These are phyloP conservation scores for Podospora comata DNA, from an alignment of 495 filamentous ascomycete species.

Conservation along the genomic window DNA sequence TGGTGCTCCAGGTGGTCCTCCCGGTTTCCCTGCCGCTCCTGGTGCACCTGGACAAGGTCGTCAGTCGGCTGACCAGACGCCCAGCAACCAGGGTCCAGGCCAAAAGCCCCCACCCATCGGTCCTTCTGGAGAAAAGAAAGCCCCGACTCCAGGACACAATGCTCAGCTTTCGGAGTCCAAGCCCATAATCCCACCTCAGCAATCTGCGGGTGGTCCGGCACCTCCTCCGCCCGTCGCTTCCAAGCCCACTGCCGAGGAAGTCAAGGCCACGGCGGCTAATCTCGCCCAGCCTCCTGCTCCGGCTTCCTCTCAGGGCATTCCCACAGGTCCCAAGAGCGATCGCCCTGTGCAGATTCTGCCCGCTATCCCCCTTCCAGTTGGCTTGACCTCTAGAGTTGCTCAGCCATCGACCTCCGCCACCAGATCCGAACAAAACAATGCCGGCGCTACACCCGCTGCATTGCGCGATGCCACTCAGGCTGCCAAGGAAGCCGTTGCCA, in stretches of 20 bases:
- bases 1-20: slow-evolving; percentile 33
- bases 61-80: slow-evolving; percentile 35
- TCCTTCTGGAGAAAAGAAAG: slow-evolving; percentile 47
- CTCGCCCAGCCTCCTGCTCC: slow-evolving; percentile 37
- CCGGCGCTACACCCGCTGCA: slow-evolving; percentile 30
- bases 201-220: slow-evolving; percentile 35
- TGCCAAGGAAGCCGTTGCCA: slow-evolving; percentile 80
- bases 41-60: slow-evolving; percentile 29
- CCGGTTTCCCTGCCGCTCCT: slow-evolving; percentile 31
- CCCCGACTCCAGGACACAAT: slow-evolving; percentile 28
- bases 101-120: slow-evolving; percentile 55
- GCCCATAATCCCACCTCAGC: slow-evolving; percentile 37
- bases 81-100: slow-evolving; percentile 37
- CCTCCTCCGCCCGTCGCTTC: slow-evolving; percentile 64
- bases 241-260: slow-evolving; percentile 58
- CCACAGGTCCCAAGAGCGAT: slow-evolving; percentile 61
- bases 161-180: slow-evolving; percentile 37
- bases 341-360: slow-evolving; percentile 46
- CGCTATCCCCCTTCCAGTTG: slow-evolving; percentile 66
- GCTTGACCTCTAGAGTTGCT: slow-evolving; percentile 51
- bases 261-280: slow-evolving; percentile 49
- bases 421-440: slow-evolving; percentile 35
- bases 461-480: slow-evolving; percentile 73
- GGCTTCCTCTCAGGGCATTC: slow-evolving; percentile 37
- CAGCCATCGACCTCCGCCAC: slow-evolving; percentile 36